phyloP scores from a whole-genome alignment of 805 yeast genomes.

The Saccharomyces jurei region DNA sequence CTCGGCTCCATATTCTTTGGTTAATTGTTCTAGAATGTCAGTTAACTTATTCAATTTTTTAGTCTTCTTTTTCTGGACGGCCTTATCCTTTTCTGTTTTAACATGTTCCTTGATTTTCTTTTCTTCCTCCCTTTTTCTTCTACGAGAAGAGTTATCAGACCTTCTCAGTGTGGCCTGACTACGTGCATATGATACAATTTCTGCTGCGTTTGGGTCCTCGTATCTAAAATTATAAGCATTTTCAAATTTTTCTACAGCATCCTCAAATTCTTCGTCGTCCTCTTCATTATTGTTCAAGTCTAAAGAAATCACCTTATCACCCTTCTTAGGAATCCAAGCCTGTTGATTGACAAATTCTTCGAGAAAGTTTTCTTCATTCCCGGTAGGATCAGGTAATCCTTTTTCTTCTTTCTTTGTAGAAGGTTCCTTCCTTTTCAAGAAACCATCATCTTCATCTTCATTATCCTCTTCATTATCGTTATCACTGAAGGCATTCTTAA shows the following conservation, averaged over 20 bases:
- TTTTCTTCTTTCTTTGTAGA: constrained; percentile 21
- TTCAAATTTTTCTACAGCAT: constrained; percentile 86
- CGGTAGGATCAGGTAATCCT: constrained; percentile 54
- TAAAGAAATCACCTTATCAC: constrained; percentile 47
- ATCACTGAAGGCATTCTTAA: constrained; percentile 56
- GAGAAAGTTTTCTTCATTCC: constrained; percentile 61
- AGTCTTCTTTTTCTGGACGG: constrained; percentile 62
- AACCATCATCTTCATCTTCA: constrained; percentile 36
- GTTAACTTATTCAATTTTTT: constrained; percentile 70
- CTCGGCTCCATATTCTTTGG: constrained; percentile 38
- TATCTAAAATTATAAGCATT: constrained; percentile 89
- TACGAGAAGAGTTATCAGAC: constrained; percentile 62
- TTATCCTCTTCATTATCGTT: constrained; percentile 39
- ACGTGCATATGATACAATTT: constrained; percentile 91
- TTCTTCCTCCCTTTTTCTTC: constrained; percentile 71
- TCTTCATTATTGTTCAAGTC: constrained; percentile 35
- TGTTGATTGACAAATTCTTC: constrained; percentile 62
- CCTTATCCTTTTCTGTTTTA: constrained; percentile 48
- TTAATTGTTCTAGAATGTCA: constrained; percentile 45
- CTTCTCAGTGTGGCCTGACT: constrained; percentile 87
- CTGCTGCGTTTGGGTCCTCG: constrained; percentile 87
- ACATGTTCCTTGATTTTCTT: constrained; percentile 45
- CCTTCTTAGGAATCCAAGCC: constrained; percentile 82
- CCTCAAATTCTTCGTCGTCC: constrained; percentile 82
- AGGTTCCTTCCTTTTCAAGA: constrained; percentile 50